Evolutionary conservation across 192 early-diverging fungal genomes (phyloP).

Genomic region (Coemansia sp.): DNA sequence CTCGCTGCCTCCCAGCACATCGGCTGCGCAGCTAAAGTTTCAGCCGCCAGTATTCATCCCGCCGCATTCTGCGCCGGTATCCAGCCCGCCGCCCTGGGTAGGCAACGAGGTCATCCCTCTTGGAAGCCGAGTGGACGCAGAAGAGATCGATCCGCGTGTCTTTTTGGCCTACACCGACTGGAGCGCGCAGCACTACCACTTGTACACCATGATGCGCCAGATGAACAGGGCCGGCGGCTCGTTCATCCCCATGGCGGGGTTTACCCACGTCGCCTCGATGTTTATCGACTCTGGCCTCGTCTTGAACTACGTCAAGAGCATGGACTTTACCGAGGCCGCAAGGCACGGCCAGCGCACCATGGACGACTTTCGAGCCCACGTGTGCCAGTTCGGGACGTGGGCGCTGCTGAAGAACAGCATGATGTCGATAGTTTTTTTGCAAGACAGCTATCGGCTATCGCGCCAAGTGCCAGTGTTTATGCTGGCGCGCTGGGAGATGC

Average conservation of each 20-base stretch:
- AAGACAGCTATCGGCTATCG: slow-evolving; percentile 36
- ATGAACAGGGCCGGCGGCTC: slow-evolving; percentile 11
- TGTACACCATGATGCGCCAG: slow-evolving; percentile 38
- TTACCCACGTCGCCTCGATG: slow-evolving; percentile 44
- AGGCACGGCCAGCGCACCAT: slow-evolving; percentile 37
- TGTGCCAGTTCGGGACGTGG: slow-evolving; percentile 50
- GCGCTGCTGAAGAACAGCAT: slow-evolving; percentile 39
- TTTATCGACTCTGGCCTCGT: slow-evolving; percentile 50
- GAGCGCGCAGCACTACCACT: slow-evolving; percentile 36
- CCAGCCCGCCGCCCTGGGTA: slow-evolving; percentile 13
- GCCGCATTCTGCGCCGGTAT: slow-evolving; percentile 4
- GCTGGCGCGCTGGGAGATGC: slow-evolving; percentile 48
- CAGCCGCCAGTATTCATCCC: slow-evolving; percentile 37
- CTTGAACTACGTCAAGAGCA: slow-evolving; percentile 39
- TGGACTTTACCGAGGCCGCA: slow-evolving; percentile 45
- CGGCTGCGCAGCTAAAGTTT: not conserved
- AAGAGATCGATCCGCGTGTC: slow-evolving; percentile 37
- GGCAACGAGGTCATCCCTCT: slow-evolving; percentile 18
- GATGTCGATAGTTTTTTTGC: slow-evolving; percentile 49
- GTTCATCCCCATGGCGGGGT: slow-evolving; percentile 28
- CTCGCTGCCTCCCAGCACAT: slow-evolving; percentile 8
- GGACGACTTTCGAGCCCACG: slow-evolving; percentile 48
- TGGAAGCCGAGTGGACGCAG: slow-evolving; percentile 27
- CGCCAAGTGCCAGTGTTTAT: slow-evolving; percentile 36
- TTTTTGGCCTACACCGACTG: slow-evolving; percentile 36